Conservation (phyloP, 495 filamentous ascomycete species). For the Hyaloscypha finlandica region DNA sequence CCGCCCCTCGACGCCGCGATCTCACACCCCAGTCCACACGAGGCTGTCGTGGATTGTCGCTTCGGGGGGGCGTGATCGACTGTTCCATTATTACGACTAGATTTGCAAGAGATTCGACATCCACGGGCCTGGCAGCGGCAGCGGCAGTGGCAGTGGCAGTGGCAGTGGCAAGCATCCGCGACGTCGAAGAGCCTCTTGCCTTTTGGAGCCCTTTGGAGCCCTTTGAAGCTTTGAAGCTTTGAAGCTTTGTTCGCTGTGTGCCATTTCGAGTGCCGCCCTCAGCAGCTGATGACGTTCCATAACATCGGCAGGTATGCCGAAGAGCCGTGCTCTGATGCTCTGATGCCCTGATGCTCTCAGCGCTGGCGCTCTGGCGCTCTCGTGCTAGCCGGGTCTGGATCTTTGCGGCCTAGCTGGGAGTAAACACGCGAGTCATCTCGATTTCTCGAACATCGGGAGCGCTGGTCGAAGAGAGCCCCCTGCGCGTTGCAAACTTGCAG, state of each 20-base stretch:
- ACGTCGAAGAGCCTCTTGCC: not conserved
- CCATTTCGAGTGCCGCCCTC: constrained; percentile 11
- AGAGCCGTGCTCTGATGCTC: not conserved
- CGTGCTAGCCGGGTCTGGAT: not conserved
- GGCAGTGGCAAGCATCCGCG: not conserved
- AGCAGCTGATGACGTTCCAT: constrained; percentile 15
- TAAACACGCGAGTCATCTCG: not conserved
- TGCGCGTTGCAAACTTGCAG: too few relatives aligned
- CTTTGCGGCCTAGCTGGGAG: not conserved
- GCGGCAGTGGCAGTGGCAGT: not conserved
- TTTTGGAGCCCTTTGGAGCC: too few relatives aligned
- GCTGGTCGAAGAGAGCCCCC: not conserved
- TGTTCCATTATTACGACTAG: not conserved
- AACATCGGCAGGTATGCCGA: constrained; percentile 24
- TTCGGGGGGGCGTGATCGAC: not conserved
- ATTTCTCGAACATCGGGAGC: not conserved
- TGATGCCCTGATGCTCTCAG: too few relatives aligned
- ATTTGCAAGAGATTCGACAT: not conserved
- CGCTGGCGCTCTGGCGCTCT: not conserved
- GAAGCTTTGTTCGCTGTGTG: too few relatives aligned
- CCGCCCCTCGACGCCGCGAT: not conserved
- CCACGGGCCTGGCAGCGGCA: not conserved
- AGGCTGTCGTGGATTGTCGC: not conserved
- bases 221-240: too few relatives aligned
- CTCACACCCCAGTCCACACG: not conserved